A percentile compares a stretch with the other conserved stretches of the same genome.
phyloP scores from a whole-genome alignment of 768 basidiomycete species.

The Baorangia bicolor region DNA sequence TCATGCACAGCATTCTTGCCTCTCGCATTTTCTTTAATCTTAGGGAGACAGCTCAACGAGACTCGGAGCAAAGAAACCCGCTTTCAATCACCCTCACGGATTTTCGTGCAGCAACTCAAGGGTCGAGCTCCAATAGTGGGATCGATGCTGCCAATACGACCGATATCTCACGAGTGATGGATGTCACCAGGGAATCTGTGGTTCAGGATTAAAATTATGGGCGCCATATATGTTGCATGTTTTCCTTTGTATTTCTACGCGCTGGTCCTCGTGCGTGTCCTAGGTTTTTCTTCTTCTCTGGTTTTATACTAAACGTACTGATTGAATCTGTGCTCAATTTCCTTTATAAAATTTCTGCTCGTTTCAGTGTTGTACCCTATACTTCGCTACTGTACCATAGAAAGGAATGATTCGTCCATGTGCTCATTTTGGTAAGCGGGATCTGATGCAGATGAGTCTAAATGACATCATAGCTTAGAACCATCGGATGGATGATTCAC shows the following conservation, averaged over 20 bases:
- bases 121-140: neutral
- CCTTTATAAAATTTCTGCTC: neutral
- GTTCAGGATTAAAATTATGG: neutral
- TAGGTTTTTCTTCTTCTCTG: too few relatives aligned
- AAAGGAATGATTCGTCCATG: neutral
- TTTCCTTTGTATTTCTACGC: neutral
- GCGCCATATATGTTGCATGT: too few relatives aligned
- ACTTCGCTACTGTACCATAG: neutral
- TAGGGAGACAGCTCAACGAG: slow-evolving; percentile 15
- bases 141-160: neutral
- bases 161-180: neutral
- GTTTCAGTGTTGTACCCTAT: neutral
- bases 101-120: slow-evolving; percentile 4
- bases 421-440: neutral
- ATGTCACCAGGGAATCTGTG: neutral
- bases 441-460: neutral
- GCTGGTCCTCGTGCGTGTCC: neutral
- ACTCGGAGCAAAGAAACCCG: neutral
- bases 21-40: slow-evolving; percentile 28
- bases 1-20: slow-evolving; percentile 23
- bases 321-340: neutral
- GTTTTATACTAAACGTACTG: neutral
- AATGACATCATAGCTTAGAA: neutral
- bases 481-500: neutral
- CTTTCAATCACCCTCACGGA: slow-evolving; percentile 3